Conservation (phyloP, 2,329 filamentous ascomycete genomes). For the Colletotrichum kahawae region DNA sequence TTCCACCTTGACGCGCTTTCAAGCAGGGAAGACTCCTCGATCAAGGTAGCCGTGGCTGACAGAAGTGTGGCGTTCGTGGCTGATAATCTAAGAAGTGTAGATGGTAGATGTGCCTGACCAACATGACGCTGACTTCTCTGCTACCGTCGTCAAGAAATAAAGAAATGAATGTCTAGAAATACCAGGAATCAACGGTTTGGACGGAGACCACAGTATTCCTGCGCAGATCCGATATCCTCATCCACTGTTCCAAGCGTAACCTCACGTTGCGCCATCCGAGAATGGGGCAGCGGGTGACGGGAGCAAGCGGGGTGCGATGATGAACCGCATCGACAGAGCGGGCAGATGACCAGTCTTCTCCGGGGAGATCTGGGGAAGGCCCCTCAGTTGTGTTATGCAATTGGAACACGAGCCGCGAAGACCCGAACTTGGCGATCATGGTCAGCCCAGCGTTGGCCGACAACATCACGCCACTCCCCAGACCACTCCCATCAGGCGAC, state of each 20-base stretch:
- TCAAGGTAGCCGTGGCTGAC: background rate
- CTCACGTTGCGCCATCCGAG: background rate
- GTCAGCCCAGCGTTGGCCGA: conserved; percentile 19
- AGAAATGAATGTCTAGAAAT: background rate
- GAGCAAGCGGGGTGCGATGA: background rate
- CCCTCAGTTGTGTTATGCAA: background rate
- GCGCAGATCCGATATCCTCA: background rate
- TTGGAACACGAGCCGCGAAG: background rate
- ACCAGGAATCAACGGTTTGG: accelerated
- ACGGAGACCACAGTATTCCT: no score
- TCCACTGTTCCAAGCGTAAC: background rate
- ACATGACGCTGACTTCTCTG: no score
- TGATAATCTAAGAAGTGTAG: background rate
- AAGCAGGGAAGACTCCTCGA: background rate
- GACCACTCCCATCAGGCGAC: conserved; percentile 7
- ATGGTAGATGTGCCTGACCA: background rate
- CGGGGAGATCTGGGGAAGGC: conserved; percentile 11
- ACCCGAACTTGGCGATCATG: conserved; percentile 1
- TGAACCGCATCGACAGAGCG: background rate
- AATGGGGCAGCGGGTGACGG: background rate
- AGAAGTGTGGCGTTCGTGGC: background rate
- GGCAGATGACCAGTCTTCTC: background rate
- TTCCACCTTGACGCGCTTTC: background rate
- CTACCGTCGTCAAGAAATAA: no score
- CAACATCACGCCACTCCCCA: conserved; percentile 18